Evolutionary conservation across 768 basidiomycete species (phyloP), one percentile per base, ranked within the genome.

Genomic region (Russula emetica): DNA sequence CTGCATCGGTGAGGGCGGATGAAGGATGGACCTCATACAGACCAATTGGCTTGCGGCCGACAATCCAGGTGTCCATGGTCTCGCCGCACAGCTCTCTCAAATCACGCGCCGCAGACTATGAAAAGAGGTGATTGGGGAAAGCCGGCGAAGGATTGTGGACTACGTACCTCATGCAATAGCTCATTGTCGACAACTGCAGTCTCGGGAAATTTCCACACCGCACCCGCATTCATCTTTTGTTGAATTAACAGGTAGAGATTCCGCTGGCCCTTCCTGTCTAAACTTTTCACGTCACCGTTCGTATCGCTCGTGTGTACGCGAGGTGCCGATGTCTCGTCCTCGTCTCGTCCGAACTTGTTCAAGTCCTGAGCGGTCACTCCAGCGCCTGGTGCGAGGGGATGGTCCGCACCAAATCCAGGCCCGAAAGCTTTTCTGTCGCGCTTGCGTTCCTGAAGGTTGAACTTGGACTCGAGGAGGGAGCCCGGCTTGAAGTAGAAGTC

Each of bases 401-500:
- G 51, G 58, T 65, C 62, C 18, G 59, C 64, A 50, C 78, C 81
- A 68, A 90, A 85, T 4, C 74, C 77, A 0, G 80, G 76, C 0
- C 94, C 93, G 74, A 93, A 98, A 0, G 88, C 86, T 58, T 80
- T 78, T 44, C 78, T 76, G 70, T 94, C 92, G 55, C 90, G 82
- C 63, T 80, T 77, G 52, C 83, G 82, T 70, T 94, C 88, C 71
- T 94, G 88, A 55, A 84, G 74, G 54, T 80, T 85, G 75, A 93
- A 96, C 44, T 89, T 83, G 16, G 85, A 84, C 73, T 94, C 88
- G 34, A 94, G 82, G 18, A 91, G 79, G 0, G 94, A 90, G 10
- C 94, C 94, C 55, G 86, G 86, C 76, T 94, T 94, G 82, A 96
- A 96, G 78, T 95, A 98, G 76, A 96, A 93, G 53, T 94, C 87